phyloP scores from a whole-genome alignment of 2,329 filamentous ascomycete genomes.

The Penicillium palitans region DNA sequence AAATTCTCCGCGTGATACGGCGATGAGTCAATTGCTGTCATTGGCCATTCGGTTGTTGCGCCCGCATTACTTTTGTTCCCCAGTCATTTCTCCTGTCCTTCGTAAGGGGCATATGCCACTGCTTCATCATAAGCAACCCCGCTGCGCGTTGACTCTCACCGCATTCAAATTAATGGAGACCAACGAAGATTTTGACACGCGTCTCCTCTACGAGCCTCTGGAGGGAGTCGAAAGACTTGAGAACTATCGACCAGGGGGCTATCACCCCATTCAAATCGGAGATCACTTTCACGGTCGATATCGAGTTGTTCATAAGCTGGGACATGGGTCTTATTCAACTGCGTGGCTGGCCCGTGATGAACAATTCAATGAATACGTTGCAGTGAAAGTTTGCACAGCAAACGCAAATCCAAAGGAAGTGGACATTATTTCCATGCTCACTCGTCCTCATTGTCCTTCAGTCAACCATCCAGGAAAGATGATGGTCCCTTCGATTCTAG shows the following conservation, averaged over 20 bases:
- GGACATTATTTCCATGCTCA: conserved; percentile 25
- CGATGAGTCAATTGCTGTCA: too few relatives aligned
- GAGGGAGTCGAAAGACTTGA: conserved; percentile 24
- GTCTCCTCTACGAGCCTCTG: conserved; percentile 19
- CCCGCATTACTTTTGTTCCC: conserved; percentile 7
- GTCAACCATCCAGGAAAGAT: neutral
- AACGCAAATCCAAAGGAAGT: neutral
- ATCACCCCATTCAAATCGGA: conserved; percentile 32
- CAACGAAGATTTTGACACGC: conserved; percentile 2
- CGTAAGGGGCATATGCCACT: conserved; percentile 7
- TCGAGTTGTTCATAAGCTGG: conserved; percentile 43
- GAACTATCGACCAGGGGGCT: conserved; percentile 27
- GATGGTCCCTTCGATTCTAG: neutral
- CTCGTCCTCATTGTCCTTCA: neutral
- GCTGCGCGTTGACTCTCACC: conserved; percentile 13
- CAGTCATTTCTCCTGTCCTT: conserved; percentile 6
- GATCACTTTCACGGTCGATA: conserved; percentile 34
- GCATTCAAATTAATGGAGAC: conserved; percentile 14
- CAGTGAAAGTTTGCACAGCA: neutral
- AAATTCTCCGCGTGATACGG: too few relatives aligned
- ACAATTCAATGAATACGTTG: conserved; percentile 15
- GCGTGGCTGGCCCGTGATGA: conserved; percentile 30
- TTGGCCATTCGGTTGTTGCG: conserved; percentile 3
- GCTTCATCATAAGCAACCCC: conserved; percentile 9
- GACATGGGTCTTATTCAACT: conserved; percentile 41